These are phyloP conservation scores for Arachnomyces sp. DNA, from an alignment of 2,329 filamentous ascomycete genomes.

Conservation along the genomic window DNA sequence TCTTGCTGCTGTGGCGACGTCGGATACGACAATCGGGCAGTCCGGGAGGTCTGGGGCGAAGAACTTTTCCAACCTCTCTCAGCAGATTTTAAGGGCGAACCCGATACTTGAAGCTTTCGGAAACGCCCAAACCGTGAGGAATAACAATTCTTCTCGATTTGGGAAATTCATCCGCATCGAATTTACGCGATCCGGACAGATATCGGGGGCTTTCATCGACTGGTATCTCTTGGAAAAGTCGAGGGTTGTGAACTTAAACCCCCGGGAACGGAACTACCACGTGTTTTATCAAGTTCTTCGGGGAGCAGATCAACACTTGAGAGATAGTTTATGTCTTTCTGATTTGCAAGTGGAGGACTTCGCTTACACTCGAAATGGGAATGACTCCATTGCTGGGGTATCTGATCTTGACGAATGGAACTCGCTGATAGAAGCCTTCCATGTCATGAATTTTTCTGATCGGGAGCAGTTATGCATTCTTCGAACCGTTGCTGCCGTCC, in stretches of 20 bases:
- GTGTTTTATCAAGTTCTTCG: conserved; percentile 93
- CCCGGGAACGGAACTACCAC: conserved; percentile 90
- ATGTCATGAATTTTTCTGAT: conserved; percentile 85
- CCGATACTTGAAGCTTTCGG: conserved; percentile 97
- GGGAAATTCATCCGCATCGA: conserved; percentile 98
- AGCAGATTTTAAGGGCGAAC: conserved; percentile 92
- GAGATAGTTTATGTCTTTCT: conserved; percentile 67
- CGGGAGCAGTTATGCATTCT: conserved; percentile 78
- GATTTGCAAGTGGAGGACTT: conserved; percentile 77
- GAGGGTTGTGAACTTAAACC: conserved; percentile 82
- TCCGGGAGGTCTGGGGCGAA: conserved; percentile 52
- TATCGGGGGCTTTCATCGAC: conserved; percentile 92
- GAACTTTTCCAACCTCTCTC: conserved; percentile 77
- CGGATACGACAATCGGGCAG: conserved; percentile 53
- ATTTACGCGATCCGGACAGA: conserved; percentile 79
- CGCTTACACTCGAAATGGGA: conserved; percentile 82
- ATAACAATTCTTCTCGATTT: conserved; percentile 97
- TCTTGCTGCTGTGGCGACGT: conserved; percentile 83
- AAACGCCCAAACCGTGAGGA: conserved; percentile 94
- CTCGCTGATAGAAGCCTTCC: conserved; percentile 80
- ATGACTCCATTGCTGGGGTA: conserved; percentile 83
- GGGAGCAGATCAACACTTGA: conserved; percentile 67
- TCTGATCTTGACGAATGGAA: conserved; percentile 91
- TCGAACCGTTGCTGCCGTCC: conserved; percentile 78
- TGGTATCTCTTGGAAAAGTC: conserved; percentile 99